Evolutionary conservation across 169 alveolate species (phyloP), one percentile per base, ranked within the genome.

Genomic region (Plasmodium adleri): DNA sequence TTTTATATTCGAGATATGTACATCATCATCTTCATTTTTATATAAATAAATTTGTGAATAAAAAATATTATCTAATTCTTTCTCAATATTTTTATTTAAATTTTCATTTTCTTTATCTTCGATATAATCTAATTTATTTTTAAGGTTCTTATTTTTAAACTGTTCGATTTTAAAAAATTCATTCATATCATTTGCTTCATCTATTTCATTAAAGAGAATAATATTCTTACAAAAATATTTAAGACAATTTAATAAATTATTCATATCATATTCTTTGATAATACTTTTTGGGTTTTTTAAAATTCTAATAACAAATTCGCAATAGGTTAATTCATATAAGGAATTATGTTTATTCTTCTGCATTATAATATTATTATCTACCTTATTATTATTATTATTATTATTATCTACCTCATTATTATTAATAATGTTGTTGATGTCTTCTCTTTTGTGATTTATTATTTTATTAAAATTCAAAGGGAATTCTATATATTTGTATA

Each of bases 161-260:
- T 78, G 93, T 9, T 88, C 90, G 4, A 78, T 72, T 88, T 71
- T 70, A 26, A 62, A 66, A 5, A 78, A 64, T 26, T 88, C 93
- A 9, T 78, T 80, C 86, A 78, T 88, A 43, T 88, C 49, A 13
- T 49, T 20, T 15, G 1, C 6, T 5, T 72, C 66, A 66, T 71
- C 68, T 7, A 45, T n/a, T 32, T 88, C 93, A 49, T 70, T 78
- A 47, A 6, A 47, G 12, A 62, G 8, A 6, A 76, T 74, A 88
- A 80, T 52, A 6, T 88, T 13, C 12, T 45, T 76, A 60, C 90
- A 88, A 54, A 80, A 26, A 7, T 28, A 28, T 78, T 78, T 88
- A 58, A 80, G 68, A 13, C 80, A 64, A 15, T 50, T 56, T 73
- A 80, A 66, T 24, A 78, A 22, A n/a, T 26, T 62, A 50, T 68